These are phyloP conservation scores for Penicillium sp. DNA, from an alignment of 2,329 filamentous ascomycete species.

Conservation along the genomic window DNA sequence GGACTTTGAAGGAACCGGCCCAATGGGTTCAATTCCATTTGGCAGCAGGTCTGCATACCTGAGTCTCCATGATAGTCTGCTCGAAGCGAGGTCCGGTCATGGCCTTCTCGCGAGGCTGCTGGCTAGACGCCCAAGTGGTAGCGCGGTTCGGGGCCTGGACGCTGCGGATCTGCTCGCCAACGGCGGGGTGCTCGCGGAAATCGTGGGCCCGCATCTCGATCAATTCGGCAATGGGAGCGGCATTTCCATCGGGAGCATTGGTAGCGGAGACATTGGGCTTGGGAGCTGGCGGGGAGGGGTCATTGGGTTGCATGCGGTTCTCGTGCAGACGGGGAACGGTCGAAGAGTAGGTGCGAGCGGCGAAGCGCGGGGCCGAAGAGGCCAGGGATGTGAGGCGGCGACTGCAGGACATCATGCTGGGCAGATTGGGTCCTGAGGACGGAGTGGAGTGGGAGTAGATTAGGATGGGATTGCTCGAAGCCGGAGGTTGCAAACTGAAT, in stretches of 20 bases:
- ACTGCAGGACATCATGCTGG: constrained; percentile 47
- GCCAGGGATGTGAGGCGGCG: constrained; percentile 50
- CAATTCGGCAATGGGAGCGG: constrained; percentile 52
- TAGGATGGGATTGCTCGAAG: constrained; percentile 5
- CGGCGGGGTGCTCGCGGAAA: constrained; percentile 56
- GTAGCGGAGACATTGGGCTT: constrained; percentile 60
- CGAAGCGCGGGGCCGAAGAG: constrained; percentile 35
- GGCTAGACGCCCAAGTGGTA: constrained; percentile 79
- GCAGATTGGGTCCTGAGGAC: constrained; percentile 22
- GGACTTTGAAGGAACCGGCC: neutral
- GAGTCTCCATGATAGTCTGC: constrained; percentile 88
- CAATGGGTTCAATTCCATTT: neutral
- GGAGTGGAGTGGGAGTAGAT: constrained; percentile 14
- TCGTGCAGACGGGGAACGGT: constrained; percentile 41
- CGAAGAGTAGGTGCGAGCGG: constrained; percentile 45
- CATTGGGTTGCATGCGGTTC: constrained; percentile 53
- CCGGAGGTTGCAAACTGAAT: constrained; percentile 15
- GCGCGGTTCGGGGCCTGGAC: constrained; percentile 85
- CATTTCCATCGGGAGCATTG: constrained; percentile 62
- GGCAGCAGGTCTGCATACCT: constrained; percentile 61
- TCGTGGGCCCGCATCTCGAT: constrained; percentile 48
- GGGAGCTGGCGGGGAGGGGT: constrained; percentile 54
- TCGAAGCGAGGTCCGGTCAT: constrained; percentile 96
- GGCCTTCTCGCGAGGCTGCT: constrained; percentile 75
- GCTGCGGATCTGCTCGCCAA: constrained; percentile 57